phyloP scores from a whole-genome alignment of 78 protist genomes.

The Monocercomonoides exilis region DNA sequence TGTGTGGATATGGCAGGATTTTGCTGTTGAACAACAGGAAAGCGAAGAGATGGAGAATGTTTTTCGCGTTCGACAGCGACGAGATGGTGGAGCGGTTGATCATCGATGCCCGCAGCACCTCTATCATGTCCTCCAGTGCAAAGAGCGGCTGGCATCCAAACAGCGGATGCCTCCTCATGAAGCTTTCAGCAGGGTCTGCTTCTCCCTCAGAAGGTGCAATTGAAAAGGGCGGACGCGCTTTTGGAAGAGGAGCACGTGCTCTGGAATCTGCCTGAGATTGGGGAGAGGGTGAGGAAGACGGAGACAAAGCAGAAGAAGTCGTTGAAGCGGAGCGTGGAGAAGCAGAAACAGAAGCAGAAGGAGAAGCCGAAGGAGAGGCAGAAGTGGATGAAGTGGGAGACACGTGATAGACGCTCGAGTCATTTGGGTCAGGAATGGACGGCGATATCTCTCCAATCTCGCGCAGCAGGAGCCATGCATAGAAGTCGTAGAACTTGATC shows the following conservation, averaged over 20 bases:
- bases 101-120: background rate
- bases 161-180: background rate
- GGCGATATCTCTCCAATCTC: background rate
- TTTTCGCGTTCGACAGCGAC: background rate
- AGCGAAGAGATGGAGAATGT: background rate
- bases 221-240: no score
- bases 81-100: background rate
- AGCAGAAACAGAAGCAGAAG: background rate
- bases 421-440: no score
- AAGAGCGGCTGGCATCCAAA: background rate
- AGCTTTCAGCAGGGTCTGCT: background rate
- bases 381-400: background rate
- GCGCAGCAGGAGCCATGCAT: background rate
- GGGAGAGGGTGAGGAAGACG: no score
- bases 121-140: background rate
- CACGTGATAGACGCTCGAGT: no score
- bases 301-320: background rate
- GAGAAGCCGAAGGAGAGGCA: background rate
- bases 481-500: background rate
- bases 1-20: background rate
- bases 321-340: background rate
- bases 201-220: no score
- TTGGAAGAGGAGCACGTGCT: no score
- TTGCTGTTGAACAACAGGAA: background rate
- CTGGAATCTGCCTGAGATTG: no score